Conservation (phyloP, 495 filamentous ascomycete genomes). For the Lasiosphaeria ovina region DNA sequence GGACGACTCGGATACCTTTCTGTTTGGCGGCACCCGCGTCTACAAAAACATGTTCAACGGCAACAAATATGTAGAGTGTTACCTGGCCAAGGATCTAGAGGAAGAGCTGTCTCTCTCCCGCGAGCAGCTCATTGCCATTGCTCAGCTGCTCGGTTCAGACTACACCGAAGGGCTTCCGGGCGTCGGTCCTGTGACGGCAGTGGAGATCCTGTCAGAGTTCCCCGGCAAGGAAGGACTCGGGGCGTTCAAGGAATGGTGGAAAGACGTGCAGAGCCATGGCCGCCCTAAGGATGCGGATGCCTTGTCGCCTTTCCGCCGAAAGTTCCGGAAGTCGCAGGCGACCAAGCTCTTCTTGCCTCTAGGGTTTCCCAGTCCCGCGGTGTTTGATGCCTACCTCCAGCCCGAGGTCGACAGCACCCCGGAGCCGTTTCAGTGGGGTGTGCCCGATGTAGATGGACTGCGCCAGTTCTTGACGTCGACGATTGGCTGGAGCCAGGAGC, state of each 20-base stretch:
- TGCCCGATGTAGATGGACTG: constrained; percentile 85
- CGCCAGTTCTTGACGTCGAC: constrained; percentile 87
- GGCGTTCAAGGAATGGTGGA: constrained; percentile 86
- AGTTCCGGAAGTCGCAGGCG: constrained; percentile 70
- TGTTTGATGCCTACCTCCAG: constrained; percentile 72
- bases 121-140: constrained; percentile 77
- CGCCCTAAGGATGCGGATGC: constrained; percentile 53
- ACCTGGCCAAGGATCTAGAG: constrained; percentile 81
- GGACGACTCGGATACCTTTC: constrained; percentile 94
- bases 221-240: constrained; percentile 48
- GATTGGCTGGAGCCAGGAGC: constrained; percentile 85
- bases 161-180: constrained; percentile 91
- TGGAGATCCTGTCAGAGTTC: constrained; percentile 94
- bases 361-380: constrained; percentile 70
- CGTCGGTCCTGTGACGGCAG: constrained; percentile 87
- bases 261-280: constrained; percentile 61
- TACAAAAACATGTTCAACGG: constrained; percentile 99
- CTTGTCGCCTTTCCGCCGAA: constrained; percentile 66
- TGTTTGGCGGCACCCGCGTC: constrained; percentile 92
- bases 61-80: constrained; percentile 96
- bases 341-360: constrained; percentile 82
- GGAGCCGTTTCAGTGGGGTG: constrained; percentile 87
- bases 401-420: constrained; percentile 81
- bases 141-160: constrained; percentile 86
- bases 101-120: constrained; percentile 84